Evolutionary conservation across 345 rosid genomes (phyloP).

Genomic region (Gynandropsis gynandra): DNA sequence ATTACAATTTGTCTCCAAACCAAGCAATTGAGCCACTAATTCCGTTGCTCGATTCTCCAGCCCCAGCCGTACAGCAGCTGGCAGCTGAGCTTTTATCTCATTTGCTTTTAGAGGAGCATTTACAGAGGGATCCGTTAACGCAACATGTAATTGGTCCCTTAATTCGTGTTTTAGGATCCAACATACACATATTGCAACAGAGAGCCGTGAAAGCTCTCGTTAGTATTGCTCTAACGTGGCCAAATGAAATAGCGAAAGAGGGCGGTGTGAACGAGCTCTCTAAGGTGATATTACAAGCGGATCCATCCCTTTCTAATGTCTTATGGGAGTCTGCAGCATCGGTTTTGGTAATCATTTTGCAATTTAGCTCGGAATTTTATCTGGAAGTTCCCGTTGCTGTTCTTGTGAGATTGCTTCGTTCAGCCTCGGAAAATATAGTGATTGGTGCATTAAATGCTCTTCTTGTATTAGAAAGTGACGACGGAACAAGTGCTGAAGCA

Average conservation of each 20-base stretch:
- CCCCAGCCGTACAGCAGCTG: constrained; percentile 90
- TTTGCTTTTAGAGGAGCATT: constrained; percentile 84
- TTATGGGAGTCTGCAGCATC: constrained; percentile 90
- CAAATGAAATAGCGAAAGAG: constrained; percentile 75
- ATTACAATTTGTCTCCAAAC: constrained; percentile 70
- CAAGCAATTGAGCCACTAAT: constrained; percentile 79
- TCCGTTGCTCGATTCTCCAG: constrained; percentile 73
- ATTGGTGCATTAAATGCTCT: constrained; percentile 63
- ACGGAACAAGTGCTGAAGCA: constrained; percentile 62
- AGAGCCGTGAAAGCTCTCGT: constrained; percentile 78
- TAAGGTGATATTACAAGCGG: constrained; percentile 81
- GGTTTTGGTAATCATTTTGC: constrained; percentile 61
- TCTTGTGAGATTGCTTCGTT: constrained; percentile 73
- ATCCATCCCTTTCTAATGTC: constrained; percentile 64
- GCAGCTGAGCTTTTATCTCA: constrained; percentile 76
- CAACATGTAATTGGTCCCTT: constrained; percentile 79
- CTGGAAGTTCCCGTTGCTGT: constrained; percentile 68
- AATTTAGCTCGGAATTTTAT: constrained; percentile 46
- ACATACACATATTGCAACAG: constrained; percentile 72
- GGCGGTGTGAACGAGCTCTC: constrained; percentile 84
- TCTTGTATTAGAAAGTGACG: constrained; percentile 54
- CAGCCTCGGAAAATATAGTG: constrained; percentile 58
- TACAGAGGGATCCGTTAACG: constrained; percentile 77
- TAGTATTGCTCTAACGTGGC: constrained; percentile 73
- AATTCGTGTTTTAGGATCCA: constrained; percentile 81